Evolutionary conservation across 768 basidiomycete genomes (phyloP), one percentile per base, ranked within the genome.

Genomic region (Fibroporia radiculosa): DNA sequence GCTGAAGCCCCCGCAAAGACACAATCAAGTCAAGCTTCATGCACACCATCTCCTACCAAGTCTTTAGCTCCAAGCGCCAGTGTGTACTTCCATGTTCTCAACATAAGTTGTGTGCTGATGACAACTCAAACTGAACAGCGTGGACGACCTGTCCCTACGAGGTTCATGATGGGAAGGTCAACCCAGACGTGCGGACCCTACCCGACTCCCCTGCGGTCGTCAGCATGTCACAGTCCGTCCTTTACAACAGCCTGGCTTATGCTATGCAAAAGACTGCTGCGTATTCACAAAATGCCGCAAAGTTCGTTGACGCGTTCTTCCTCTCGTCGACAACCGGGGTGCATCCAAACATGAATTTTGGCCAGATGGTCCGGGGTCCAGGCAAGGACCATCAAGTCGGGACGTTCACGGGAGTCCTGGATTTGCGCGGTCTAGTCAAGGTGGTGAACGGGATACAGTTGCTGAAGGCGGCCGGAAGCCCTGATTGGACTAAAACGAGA

Each of bases 281-380:
- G 4, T 68, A 67, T 54, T 60, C 69, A 12, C 57, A 63, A 42
- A 66, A 63, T 27, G 68, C 65, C 11, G 66, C 57, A 10, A 45
- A 49, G n/a, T 60, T 62, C 46, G 62, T 76, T 42, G 61, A 74
- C 34, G 46, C 64, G 6, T 77, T 72, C 60, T 79, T 79, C 62
- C 52, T 77, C 28, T 44, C 64, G 18, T 32, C 65, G 2, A 45
- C 54, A 4, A 77, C 75, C 3, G 61, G 53, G 11, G 74, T 78
- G 71, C 68, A 71, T 51, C 76, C 75, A 11, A 74, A 75, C 57
- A 62, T 78, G 55, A 67, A 77, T 46, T 80, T 64, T 50, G 75
- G 74, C 0, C 78, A 79, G 56, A 58, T 74, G 8, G 64, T 76
- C 19, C 72, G 78, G 6, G 77, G 78, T 1, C 72, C 72, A 16